Percentiles rank a stretch among this genome's conserved stretches.
Evolutionary conservation across 352 stramenopile species (phyloP).

Genomic region (Elongisporangium anandrum): DNA sequence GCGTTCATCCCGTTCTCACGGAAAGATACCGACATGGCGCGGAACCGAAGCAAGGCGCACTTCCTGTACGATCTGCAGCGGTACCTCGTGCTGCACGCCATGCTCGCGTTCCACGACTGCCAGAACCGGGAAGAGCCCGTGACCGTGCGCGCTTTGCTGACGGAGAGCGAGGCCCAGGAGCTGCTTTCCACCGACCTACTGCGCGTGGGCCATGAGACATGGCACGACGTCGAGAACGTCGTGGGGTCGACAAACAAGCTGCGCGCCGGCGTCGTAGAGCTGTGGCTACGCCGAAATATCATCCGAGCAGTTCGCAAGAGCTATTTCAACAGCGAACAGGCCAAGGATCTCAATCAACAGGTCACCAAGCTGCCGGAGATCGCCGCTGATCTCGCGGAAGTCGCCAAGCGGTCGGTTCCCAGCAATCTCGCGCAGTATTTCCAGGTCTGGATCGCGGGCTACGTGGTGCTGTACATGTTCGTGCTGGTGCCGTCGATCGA

Average conservation of each 20-base stretch:
- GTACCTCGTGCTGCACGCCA: constrained; percentile 50
- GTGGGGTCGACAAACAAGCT: constrained; percentile 48
- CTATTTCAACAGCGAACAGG: constrained; percentile 37
- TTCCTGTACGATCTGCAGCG: constrained; percentile 57
- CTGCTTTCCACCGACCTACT: constrained; percentile 34
- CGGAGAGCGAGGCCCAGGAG: constrained; percentile 32
- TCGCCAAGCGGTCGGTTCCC: constrained; percentile 38
- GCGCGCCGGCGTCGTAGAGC: constrained; percentile 45
- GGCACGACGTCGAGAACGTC: constrained; percentile 36
- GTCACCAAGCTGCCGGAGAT: constrained; percentile 42
- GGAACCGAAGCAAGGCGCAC: constrained; percentile 41
- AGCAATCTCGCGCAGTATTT: constrained; percentile 47
- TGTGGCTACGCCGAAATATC: constrained; percentile 48
- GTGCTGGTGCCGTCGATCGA: constrained; percentile 1
- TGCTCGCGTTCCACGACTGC: constrained; percentile 57
- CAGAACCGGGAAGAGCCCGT: constrained; percentile 28
- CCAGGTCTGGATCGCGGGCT: constrained; percentile 31
- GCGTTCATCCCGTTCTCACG: constrained; percentile 44
- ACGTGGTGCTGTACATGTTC: constrained; percentile 40
- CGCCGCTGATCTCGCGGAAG: constrained; percentile 46
- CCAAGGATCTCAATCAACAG: constrained; percentile 42
- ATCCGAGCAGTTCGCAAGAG: constrained; percentile 30
- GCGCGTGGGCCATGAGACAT: constrained; percentile 34
- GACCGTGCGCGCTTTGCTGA: constrained; percentile 38
- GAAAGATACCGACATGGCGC: constrained; percentile 20